Evolutionary conservation across 192 early-diverging fungal genomes (phyloP).

Genomic region (Coemansia sp.): DNA sequence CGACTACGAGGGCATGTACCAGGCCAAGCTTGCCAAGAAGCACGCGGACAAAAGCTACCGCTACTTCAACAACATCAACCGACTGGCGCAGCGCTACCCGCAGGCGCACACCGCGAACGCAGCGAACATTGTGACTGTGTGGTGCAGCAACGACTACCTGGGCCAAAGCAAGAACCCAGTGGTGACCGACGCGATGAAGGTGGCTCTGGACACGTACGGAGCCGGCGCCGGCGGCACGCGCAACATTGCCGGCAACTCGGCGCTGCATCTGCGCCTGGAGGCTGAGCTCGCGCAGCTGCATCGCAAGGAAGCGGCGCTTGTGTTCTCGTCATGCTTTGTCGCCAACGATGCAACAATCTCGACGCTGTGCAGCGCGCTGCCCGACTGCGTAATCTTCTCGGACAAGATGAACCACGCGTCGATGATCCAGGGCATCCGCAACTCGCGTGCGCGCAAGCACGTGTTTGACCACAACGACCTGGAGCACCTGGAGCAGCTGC

Average conservation of each 20-base stretch:
- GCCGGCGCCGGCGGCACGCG: conserved; percentile 98
- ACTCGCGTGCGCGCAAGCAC: conserved; percentile 83
- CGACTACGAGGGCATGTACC: conserved; percentile 90
- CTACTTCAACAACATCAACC: conserved; percentile 99
- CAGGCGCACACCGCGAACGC: conserved; percentile 85
- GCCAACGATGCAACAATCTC: conserved; percentile 96
- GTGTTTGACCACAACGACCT: conserved; percentile 95
- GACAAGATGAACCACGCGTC: conserved; percentile 96
- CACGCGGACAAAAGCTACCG: conserved; percentile 96
- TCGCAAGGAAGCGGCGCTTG: conserved; percentile 85
- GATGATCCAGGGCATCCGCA: conserved; percentile 96
- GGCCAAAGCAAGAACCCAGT: conserved; percentile 90
- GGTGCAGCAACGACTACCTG: conserved; percentile 99
- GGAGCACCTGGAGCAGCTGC: conserved; percentile 79
- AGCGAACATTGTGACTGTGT: conserved; percentile 91
- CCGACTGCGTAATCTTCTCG: conserved; percentile 91
- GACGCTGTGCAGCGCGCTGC: conserved; percentile 83
- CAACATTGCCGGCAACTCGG: conserved; percentile 98
- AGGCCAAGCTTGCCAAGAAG: conserved; percentile 87
- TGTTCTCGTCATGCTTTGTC: conserved; percentile 97
- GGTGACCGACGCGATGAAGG: conserved; percentile 89
- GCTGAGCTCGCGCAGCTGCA: conserved; percentile 88
- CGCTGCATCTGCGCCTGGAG: conserved; percentile 90
- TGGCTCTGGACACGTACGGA: conserved; percentile 91
- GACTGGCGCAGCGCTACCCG: conserved; percentile 88